Base-by-base conservation (phyloP, 2,329 filamentous ascomycete genomes). In the Ophiostoma tasmaniense region DNA sequence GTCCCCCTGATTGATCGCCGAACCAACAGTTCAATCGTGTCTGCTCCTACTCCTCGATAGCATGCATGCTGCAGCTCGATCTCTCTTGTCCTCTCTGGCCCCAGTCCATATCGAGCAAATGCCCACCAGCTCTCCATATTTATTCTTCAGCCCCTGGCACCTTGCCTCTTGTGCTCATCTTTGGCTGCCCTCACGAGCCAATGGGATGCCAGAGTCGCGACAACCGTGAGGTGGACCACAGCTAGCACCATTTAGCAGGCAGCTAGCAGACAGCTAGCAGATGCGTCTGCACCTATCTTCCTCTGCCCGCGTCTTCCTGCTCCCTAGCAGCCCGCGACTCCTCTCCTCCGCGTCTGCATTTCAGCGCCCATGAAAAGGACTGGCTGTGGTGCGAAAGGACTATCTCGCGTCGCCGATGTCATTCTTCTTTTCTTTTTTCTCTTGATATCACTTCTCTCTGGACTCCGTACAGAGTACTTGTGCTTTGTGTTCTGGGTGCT, bases 101-200 rank as follows among this genome's bases (percentile, higher is more conserved):
- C 50, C 22, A 25, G 13, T 55, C 50, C 50, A 55, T 25, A 22
- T 55, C 28, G 17, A 35, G 8, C 17, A 13, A n/a, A 22, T 64
- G 33, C 39, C 33, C 20, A 37, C 61, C 17, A 22, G 61, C 30
- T 37, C 59, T 33, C 59, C 61, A 64, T 37, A 22, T 37, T 39
- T 37, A 37, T 64, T 64, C 33, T 64, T 64, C 61, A 39, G 61
- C 61, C 61, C 61, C 61, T 64, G 61, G 30, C 61, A 22, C 59
- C 59, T 35, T 33, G 7, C 28, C 28, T 62, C 59, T 39, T 25
- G 28, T 64, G 61, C 61, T 64, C 55, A 33, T 64, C n/a, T 22
- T 64, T 25, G 6, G 17, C 28, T 35, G 4, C 17, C 8, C 28
- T 35, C 13, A 10, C 30, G n/a, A 35, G 59, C 59, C 59, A 62